Percentiles rank a stretch among this genome's conserved stretches.
Evolutionary conservation across 140 eudicot species (phyloP).

Genomic region (Anethum foeniculum): DNA sequence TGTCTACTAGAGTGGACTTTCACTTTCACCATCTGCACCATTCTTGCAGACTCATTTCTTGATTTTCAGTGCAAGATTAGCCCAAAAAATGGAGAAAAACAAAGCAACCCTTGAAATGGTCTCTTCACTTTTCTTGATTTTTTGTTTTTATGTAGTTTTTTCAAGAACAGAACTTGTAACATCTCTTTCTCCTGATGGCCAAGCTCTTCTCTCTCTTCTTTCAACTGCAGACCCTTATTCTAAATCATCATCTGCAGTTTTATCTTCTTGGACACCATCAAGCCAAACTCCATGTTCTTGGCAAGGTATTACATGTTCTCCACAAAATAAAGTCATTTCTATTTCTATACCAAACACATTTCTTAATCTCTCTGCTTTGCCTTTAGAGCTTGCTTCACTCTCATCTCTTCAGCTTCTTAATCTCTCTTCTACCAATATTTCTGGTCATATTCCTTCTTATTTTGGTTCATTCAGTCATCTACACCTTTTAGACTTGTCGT

Average conservation of each 20-base stretch:
- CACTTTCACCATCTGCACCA: slow-evolving; percentile 31
- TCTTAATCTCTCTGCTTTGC: slow-evolving; percentile 68
- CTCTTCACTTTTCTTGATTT: slow-evolving; percentile 18
- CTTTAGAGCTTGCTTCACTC: slow-evolving; percentile 62
- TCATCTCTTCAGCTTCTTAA: slow-evolving; percentile 79
- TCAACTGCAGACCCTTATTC: slow-evolving; percentile 36
- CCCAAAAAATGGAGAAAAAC: slow-evolving; percentile 28
- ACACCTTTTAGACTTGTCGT: slow-evolving; percentile 63
- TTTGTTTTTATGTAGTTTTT: slow-evolving; percentile 16
- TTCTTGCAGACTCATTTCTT: slow-evolving; percentile 16
- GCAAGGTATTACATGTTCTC: slow-evolving; percentile 82
- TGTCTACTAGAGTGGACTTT: slow-evolving; percentile 42
- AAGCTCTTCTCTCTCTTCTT: slow-evolving; percentile 65
- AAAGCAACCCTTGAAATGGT: not conserved
- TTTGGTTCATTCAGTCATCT: slow-evolving; percentile 50
- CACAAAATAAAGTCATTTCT: slow-evolving; percentile 73
- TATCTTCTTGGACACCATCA: slow-evolving; percentile 79
- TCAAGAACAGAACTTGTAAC: slow-evolving; percentile 9
- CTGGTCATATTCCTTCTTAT: slow-evolving; percentile 71
- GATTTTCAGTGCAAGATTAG: slow-evolving; percentile 2
- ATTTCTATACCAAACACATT: slow-evolving; percentile 74
- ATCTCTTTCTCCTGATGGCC: slow-evolving; percentile 70
- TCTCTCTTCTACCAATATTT: slow-evolving; percentile 83
- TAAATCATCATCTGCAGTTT: slow-evolving; percentile 31
- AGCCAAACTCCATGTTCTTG: slow-evolving; percentile 81